These are phyloP conservation scores for Rhizopogon vinicolor DNA, from an alignment of 768 basidiomycete species.

Conservation along the genomic window DNA sequence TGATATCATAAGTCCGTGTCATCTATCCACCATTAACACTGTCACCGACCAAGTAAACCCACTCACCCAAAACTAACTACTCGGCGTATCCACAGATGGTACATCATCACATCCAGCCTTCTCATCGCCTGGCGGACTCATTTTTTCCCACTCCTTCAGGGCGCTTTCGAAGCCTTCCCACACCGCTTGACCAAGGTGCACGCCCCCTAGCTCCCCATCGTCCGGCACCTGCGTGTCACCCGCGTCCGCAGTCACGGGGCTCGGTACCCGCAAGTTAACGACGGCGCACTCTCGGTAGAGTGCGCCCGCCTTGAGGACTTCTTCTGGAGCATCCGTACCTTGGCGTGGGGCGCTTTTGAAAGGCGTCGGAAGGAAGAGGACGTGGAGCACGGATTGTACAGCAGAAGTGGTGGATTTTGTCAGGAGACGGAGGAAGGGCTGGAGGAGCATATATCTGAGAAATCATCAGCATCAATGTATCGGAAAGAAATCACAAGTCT, in stretches of 20 bases:
- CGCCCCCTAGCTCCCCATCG: slow-evolving; percentile 71
- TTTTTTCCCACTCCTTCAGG: slow-evolving; percentile 62
- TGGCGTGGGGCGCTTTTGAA: slow-evolving; percentile 49
- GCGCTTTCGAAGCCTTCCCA: slow-evolving; percentile 75
- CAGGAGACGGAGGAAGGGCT: slow-evolving; percentile 63
- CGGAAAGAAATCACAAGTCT: slow-evolving; percentile 14
- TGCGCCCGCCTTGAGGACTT: slow-evolving; percentile 74
- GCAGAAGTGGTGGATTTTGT: slow-evolving; percentile 62
- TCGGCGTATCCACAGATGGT: slow-evolving; percentile 19
- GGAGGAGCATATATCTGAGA: slow-evolving; percentile 58
- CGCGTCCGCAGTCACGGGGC: slow-evolving; percentile 22
- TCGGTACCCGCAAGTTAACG: slow-evolving; percentile 40
- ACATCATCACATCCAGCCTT: slow-evolving; percentile 16
- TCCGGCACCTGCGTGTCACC: slow-evolving; percentile 40
- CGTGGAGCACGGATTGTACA: slow-evolving; percentile 75
- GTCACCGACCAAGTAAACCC: neutral
- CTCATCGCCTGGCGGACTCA: slow-evolving; percentile 15
- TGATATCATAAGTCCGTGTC: neutral
- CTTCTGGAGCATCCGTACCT: slow-evolving; percentile 34
- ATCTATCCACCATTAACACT: neutral
- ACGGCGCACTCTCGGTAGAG: slow-evolving; percentile 76
- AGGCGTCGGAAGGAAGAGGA: slow-evolving; percentile 76
- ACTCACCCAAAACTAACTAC: slow-evolving; percentile 9
- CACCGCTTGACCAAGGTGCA: slow-evolving; percentile 57
- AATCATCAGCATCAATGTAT: slow-evolving; percentile 4